Evolutionary conservation across 2,329 filamentous ascomycete genomes (phyloP), one percentile per base, ranked within the genome.

Genomic region (Aciculosporium take): DNA sequence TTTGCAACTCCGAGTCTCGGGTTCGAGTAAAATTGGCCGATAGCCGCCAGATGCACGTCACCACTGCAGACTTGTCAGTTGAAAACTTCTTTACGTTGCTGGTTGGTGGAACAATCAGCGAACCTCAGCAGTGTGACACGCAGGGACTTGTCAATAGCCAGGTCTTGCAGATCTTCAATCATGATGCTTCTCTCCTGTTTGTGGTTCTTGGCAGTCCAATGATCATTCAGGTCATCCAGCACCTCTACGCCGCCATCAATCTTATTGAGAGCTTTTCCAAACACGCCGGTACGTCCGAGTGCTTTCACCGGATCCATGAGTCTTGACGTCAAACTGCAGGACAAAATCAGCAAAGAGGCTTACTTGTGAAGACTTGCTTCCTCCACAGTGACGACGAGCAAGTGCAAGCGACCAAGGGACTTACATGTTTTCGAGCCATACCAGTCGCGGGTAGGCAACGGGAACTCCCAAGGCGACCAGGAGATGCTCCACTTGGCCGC

Each of bases 201-300:
- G 65, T 96, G 88, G 55, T 87, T 84, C 56, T 86, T 94, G 29
- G 89, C 85, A 1, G 89, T 95, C 91, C 91, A 98, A 57, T 98
- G 89, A 59, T 96, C 91, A 56, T 95, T 89, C 8, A 94, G 65
- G 52, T 94, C 87, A 56, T 94, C 88, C 23, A 94, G 67, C 12
- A 96, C 84, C 60, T 96, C 91, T 5, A 91, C 83, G 15, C 86
- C 86, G 18, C 86, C 87, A 54, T 95, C 88, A 51, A 94, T 88
- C 50, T 83, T 83, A 64, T 94, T 94, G 30, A 94, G 68, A 33
- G 93, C 76, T 45, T 74, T 74, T 3, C 86, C 84, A 39, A 96
- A 70, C 49, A 93, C 61, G 1, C 89, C 88, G 28, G 81, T 74
- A 53, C 85, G 82, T 30, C 87, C 84, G 20, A 96, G 68, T 5